Base-by-base conservation (phyloP, 768 basidiomycete genomes). In the Asterophora parasitica region DNA sequence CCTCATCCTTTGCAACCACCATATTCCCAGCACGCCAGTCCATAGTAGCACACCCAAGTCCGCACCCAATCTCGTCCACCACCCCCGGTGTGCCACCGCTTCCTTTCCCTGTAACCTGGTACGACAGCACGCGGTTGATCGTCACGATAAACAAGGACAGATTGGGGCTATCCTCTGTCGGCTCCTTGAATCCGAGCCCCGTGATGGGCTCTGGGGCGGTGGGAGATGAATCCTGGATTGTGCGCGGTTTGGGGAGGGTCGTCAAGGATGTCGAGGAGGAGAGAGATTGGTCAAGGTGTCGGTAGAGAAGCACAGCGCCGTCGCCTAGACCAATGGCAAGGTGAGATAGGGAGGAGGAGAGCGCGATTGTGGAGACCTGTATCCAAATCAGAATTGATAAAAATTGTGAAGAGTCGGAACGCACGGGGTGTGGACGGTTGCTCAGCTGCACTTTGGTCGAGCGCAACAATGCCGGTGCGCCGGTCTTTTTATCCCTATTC, bases 321-420 rank as follows among this genome's bases (percentile, higher is more conserved):
- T 97, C 94, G 5, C 84, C 92, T n/a, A 98, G 78, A 11, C 94
- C 96, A 33, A 98, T 79, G 5, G 94, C 86, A 19, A 99, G 80
- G 63, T 93, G 89, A 0, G 88, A 80, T 3, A 96, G 73, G 13
- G 78, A 77, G 5, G 80, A 68, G 0, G 94, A 88, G 16, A 93
- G 70, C 0, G 93, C 89, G 34, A 96, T 71, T 1, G 85, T 79
- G 2, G 90, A 83, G 9, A 94, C 82, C 81, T 88, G 41, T 61
- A 51, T 41, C 16, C 50, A 50, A 28, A 37, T 36, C 48, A 52
- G 49, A 40, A 46, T 16, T 13, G 35, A n/a, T 37, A 13, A 33
- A 19, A 32, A 42, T 33, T 32, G 15, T 13, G 34, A 38, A 15
- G 6, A 23, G 23, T 23, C 3, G 23, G 45, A 36, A 54, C 72